A percentile compares a stretch with the other conserved stretches of the same genome.
These are phyloP conservation scores for Ceratocystis cacaofunesta DNA, from an alignment of 2,329 filamentous ascomycete genomes.

Conservation along the genomic window DNA sequence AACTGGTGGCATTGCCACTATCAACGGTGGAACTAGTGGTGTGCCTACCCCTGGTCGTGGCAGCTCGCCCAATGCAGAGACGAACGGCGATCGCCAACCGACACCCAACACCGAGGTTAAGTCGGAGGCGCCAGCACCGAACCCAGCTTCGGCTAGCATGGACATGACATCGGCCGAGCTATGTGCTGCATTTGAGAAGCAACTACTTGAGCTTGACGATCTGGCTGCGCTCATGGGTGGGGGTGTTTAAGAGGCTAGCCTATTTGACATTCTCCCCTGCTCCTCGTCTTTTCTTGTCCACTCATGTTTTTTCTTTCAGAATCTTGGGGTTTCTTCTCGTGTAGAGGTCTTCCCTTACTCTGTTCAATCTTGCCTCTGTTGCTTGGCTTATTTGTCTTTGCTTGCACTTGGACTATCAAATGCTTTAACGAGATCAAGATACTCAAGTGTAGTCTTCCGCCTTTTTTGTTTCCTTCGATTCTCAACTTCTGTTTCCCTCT, in stretches of 20 bases:
- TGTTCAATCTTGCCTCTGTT: background rate
- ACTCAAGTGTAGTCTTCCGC: background rate
- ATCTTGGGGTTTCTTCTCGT: background rate
- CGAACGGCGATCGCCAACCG: constrained; percentile 9
- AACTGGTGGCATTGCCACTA: constrained; percentile 41
- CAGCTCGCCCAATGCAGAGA: constrained; percentile 27
- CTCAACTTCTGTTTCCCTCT: background rate
- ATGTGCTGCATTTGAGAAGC: constrained; percentile 43
- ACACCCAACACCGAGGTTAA: constrained; percentile 15
- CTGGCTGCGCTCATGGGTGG: constrained; percentile 49
- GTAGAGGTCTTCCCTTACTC: too few species aligned
- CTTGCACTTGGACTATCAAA: background rate
- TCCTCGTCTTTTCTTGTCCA: background rate
- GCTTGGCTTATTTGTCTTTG: background rate
- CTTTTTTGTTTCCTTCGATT: background rate
- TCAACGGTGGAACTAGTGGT: constrained; percentile 41
- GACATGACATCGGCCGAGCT: constrained; percentile 47
- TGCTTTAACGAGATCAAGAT: background rate
- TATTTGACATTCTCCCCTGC: background rate
- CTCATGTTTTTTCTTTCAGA: background rate
- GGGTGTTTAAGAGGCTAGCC: constrained; percentile 30
- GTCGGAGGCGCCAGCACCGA: constrained; percentile 20
- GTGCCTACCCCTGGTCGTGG: constrained; percentile 33
- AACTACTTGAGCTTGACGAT: constrained; percentile 45
- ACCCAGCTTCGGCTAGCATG: constrained; percentile 17